These are phyloP conservation scores for Spathaspora passalidarum DNA, from an alignment of 805 yeast genomes.

Conservation along the genomic window DNA sequence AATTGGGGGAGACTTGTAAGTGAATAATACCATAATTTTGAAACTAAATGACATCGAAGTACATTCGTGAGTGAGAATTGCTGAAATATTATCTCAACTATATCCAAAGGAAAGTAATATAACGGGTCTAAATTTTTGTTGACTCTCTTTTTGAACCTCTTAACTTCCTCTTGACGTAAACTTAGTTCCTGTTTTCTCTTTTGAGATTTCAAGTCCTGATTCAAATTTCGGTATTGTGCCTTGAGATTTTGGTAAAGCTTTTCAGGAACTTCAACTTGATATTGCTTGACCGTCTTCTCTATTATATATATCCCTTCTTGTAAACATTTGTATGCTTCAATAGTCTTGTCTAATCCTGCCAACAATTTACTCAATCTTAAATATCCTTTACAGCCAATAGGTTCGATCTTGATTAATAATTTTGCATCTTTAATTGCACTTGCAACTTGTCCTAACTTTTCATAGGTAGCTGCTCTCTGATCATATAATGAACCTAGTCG, in stretches of 20 bases:
- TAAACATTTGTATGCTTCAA: conserved; percentile 34
- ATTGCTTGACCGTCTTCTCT: conserved; percentile 24
- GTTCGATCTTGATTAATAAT: conserved; percentile 33
- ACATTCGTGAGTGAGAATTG: conserved; percentile 18
- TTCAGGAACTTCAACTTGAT: conserved; percentile 27
- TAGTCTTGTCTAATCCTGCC: conserved; percentile 16
- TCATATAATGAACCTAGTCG: conserved; percentile 36
- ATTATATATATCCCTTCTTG: conserved; percentile 39
- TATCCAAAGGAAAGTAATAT: conserved; percentile 25
- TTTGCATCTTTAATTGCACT: conserved; percentile 39
- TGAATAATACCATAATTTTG: conserved; percentile 29
- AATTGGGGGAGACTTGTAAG: conserved; percentile 25
- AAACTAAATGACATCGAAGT: conserved; percentile 30
- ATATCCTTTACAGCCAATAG: conserved; percentile 49
- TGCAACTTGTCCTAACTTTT: conserved; percentile 31
- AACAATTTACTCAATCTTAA: conserved; percentile 42
- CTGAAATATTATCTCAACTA: conserved; percentile 25
- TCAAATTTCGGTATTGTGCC: conserved; percentile 19
- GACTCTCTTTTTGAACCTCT: background rate
- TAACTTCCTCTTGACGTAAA: background rate
- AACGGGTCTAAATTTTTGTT: conserved; percentile 22
- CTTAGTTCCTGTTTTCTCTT: background rate
- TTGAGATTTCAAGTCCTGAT: conserved; percentile 18
- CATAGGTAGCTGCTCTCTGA: conserved; percentile 49
- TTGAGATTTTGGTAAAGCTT: conserved; percentile 26